Base-by-base conservation (phyloP, 2,329 filamentous ascomycete genomes). In the Calonectria pseudoreteaudii region DNA sequence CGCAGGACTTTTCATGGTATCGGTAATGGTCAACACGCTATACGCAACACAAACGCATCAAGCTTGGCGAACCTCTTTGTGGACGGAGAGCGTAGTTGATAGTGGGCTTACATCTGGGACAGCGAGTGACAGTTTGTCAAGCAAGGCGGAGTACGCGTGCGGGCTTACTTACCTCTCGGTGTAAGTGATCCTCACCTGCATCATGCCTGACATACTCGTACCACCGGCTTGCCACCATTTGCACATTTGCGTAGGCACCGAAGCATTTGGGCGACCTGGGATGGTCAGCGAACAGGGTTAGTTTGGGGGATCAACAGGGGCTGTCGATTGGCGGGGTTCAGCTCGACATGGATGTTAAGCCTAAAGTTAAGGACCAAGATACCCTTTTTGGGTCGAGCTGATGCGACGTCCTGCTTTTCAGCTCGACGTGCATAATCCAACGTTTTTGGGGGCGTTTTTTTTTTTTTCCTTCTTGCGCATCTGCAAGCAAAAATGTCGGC, bases 401-500 rank as follows among this genome's bases (percentile, higher is more conserved):
- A 36, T 11, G 23, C 13, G 14, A 41, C 34, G 13, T 60, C 38
- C 18, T 50, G 44, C 28, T 34, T 66, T 50, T 66, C 38, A 47
- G 44, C 62, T 8, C 38, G 28, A 62, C 31, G 26, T 41, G 56
- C 56, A 41, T 23, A 28, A 41, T 41, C 14, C 30, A 16, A 60
- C 34, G 23, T n/a, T n/a, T n/a, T 41, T 18, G 36, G 56, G 34
- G 34, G 56, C 53, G 53, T 18, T 18, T 60, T 26, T 31, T 18
- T 18, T 60, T 26, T 31, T 31, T 31, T 8, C 30, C 30, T 8
- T 34, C 20, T 28, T n/a, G 34, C 56, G n/a, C 30, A 26, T n/a
- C 34, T 14, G 34, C n/a, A 34, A 60, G n/a, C 49, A 68, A 31
- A 31, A 26, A 69, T 69, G 53, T 69, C 67, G 41, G 28, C 52